Evolutionary conservation across 768 basidiomycete genomes (phyloP), one percentile per base, ranked within the genome.

Genomic region (Collybia nuda): DNA sequence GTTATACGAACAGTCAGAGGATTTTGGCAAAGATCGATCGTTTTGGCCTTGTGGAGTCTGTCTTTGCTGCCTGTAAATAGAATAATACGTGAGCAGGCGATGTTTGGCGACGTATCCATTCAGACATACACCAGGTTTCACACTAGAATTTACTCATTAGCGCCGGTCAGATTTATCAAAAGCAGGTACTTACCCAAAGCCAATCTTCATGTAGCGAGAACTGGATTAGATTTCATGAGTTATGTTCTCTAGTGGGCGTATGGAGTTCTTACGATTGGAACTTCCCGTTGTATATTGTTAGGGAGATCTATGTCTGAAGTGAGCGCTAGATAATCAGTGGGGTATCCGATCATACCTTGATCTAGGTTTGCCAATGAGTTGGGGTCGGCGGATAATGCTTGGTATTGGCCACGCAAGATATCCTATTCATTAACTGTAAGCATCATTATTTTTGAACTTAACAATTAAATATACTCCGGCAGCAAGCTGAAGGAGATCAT

Each of bases 21-120:
- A 61, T 98, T 97, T 67, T 97, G 94, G 66, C 96, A 98, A 4
- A 98, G 80, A 63, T 98, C 96, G 53, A 98, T 96, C 6, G 90
- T 92, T 69, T 91, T 92, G 1, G 86, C 88, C 76, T 84, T 79
- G 60, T 90, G 70, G 0, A 93, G 68, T 36, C 91, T 76, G 59
- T 93, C 89, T 64, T 90, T 91, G 75, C 87, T 90, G 61, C 86
- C 87, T 89, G 56, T 52, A 51, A 50, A 18, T 2, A 26, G 47
- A 29, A 14, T 40, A 28, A 53, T 28, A 11, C 6, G 22, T 15
- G 32, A 48, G 17, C 17, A 15, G 28, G 12, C n/a, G 18, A 19
- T 5, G 7, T 18, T 26, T 26, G 18, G 35, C 1, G 8, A 17
- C 14, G 17, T 17, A 35, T 50, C 4, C 8, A 23, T 32, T 47